Evolutionary conservation across 352 stramenopile genomes (phyloP).

Genomic region (Phytophthora pistaciae): DNA sequence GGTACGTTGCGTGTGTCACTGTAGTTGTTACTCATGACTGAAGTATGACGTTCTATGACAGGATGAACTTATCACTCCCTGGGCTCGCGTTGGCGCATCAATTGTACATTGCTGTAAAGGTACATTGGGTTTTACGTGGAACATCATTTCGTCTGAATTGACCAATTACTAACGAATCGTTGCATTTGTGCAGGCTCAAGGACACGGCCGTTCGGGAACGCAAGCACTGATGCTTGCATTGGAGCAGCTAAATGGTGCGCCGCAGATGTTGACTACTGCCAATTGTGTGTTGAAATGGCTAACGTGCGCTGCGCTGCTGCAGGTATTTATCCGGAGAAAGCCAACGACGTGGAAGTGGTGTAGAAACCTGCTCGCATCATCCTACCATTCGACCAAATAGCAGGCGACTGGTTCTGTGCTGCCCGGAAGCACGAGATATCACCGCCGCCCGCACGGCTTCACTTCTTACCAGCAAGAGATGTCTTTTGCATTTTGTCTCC

Average conservation of each 20-base stretch:
- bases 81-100: conserved; percentile 88
- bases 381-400: conserved; percentile 6
- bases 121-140: conserved; percentile 14
- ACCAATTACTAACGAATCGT: conserved; percentile 8
- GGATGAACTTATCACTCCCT: conserved; percentile 89
- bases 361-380: conserved; percentile 22
- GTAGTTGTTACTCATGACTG: neutral
- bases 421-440: neutral
- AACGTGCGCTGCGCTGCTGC: neutral
- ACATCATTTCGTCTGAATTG: neutral
- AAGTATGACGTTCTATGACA: conserved; percentile 20
- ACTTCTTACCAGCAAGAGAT: conserved; percentile 21
- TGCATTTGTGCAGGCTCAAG: conserved; percentile 64
- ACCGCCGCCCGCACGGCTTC: conserved; percentile 3
- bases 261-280: neutral
- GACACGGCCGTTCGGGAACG: conserved; percentile 80
- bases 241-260: conserved; percentile 86
- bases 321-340: conserved; percentile 60
- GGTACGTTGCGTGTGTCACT: conserved; percentile 33
- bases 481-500: conserved; percentile 4
- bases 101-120: conserved; percentile 88
- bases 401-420: neutral
- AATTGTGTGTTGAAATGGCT: conserved; percentile 1
- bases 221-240: conserved; percentile 90
- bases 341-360: conserved; percentile 50